Percentiles rank a stretch among this genome's conserved stretches.
phyloP scores from a whole-genome alignment of 352 stramenopile genomes.

The Phytophthora tentaculata region DNA sequence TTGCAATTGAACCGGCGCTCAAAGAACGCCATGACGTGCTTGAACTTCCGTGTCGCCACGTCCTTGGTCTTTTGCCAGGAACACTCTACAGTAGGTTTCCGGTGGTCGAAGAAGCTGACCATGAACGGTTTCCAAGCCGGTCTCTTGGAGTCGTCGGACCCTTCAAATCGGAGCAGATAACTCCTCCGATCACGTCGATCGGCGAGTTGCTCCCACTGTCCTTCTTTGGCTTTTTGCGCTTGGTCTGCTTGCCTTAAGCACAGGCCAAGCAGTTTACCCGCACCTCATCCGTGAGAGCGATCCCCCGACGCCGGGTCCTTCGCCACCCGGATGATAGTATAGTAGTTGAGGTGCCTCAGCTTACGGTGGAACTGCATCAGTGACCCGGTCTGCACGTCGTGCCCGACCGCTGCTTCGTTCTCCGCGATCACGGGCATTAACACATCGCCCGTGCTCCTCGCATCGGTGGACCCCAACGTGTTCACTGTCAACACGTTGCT shows the following conservation, averaged over 20 bases:
- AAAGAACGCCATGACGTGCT: no score
- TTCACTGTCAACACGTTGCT: slow-evolving; percentile 20
- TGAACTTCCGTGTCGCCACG: no score
- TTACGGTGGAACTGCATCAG: slow-evolving; percentile 22
- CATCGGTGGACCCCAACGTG: not conserved
- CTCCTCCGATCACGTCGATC: no score
- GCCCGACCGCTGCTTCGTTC: slow-evolving; percentile 1
- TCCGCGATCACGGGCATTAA: slow-evolving; percentile 18
- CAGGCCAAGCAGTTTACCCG: not conserved
- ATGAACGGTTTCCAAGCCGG: no score
- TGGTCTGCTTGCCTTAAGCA: slow-evolving; percentile 12
- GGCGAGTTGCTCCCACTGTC: no score
- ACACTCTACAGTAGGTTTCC: no score
- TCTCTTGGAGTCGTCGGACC: no score
- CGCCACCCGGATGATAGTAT: slow-evolving; percentile 14
- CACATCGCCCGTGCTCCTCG: not conserved
- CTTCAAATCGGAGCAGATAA: no score
- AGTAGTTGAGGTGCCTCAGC: slow-evolving; percentile 16
- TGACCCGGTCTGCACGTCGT: slow-evolving; percentile 2
- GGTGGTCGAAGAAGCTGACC: no score
- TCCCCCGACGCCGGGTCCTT: slow-evolving; percentile 13
- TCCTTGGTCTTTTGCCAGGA: no score
- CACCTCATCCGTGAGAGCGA: slow-evolving; percentile 8
- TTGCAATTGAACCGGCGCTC: no score
- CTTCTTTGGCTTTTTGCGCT: slow-evolving; percentile 13